A percentile compares a stretch with the other conserved stretches of the same genome.
Conservation (phyloP, 495 filamentous ascomycete genomes). For the Neurospora sp. region DNA sequence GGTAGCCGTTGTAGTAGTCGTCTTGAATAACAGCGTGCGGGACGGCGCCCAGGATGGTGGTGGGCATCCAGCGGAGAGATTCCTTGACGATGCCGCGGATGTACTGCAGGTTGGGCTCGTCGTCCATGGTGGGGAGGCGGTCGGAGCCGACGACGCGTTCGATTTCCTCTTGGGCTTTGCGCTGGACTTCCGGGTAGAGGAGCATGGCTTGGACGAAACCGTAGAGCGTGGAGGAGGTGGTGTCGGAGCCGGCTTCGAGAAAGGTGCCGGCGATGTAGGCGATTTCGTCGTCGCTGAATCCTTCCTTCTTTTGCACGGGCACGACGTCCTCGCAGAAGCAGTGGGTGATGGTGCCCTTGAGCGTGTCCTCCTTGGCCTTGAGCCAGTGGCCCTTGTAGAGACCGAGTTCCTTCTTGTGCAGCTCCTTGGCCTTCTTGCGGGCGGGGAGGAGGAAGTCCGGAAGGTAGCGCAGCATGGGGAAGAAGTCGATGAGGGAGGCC, state of each 20-base stretch:
- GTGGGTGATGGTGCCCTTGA: constrained; percentile 22
- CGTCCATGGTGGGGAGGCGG: constrained; percentile 41
- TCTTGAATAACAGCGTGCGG: constrained; percentile 45
- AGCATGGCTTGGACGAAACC: constrained; percentile 52
- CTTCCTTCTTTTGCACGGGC: constrained; percentile 25
- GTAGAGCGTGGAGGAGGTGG: constrained; percentile 39
- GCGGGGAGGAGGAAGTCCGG: constrained; percentile 31
- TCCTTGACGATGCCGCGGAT: constrained; percentile 44
- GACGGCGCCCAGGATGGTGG: constrained; percentile 42
- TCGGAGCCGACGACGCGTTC: constrained; percentile 42
- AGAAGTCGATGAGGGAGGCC: constrained; percentile 32
- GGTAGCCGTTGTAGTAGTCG: constrained; percentile 40
- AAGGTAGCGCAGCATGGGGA: constrained; percentile 30
- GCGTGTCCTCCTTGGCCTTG: constrained; percentile 20
- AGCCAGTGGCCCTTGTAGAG: constrained; percentile 24
- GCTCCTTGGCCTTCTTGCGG: constrained; percentile 18
- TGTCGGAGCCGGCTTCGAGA: constrained; percentile 51
- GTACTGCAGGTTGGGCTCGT: constrained; percentile 44
- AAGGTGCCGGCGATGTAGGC: constrained; percentile 41
- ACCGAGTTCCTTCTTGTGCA: constrained; percentile 21
- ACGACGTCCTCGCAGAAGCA: constrained; percentile 33
- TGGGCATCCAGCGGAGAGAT: constrained; percentile 49
- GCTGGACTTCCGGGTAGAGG: constrained; percentile 38
- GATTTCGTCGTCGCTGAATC: constrained; percentile 31
- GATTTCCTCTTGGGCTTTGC: constrained; percentile 43